Conservation (phyloP, 2,329 filamentous ascomycete genomes). For the Fusarium duplospermum region DNA sequence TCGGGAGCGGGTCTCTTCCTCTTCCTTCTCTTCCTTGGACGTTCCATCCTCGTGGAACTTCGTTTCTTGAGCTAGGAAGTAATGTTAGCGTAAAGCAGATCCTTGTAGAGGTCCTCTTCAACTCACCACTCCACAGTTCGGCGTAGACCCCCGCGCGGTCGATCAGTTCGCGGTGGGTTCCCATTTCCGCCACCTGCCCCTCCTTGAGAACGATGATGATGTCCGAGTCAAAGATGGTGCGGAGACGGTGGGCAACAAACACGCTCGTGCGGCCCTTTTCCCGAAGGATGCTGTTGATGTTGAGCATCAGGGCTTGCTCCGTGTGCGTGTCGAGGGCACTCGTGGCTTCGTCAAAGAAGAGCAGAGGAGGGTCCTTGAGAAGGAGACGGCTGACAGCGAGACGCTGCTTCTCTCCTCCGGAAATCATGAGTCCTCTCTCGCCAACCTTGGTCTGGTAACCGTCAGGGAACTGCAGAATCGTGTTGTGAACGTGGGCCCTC, state of each 20-base stretch:
- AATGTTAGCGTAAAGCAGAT: conserved; percentile 17
- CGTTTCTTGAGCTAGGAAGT: conserved; percentile 68
- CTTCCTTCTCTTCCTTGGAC: conserved; percentile 52
- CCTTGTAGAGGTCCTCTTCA: not conserved
- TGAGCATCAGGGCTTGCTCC: conserved; percentile 87
- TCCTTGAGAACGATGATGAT: conserved; percentile 90
- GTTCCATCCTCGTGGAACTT: conserved; percentile 63
- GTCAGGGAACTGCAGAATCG: conserved; percentile 82
- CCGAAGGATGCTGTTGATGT: conserved; percentile 91
- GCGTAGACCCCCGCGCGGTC: conserved; percentile 84
- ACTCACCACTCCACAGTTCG: conserved; percentile 88
- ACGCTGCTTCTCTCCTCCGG: conserved; percentile 92
- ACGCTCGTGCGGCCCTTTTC: conserved; percentile 92
- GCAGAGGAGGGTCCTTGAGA: conserved; percentile 86
- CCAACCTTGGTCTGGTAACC: conserved; percentile 93
- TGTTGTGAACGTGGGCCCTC: conserved; percentile 86
- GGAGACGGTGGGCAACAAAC: conserved; percentile 91
- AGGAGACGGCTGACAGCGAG: conserved; percentile 85
- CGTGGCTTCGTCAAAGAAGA: conserved; percentile 97
- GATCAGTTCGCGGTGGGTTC: conserved; percentile 87
- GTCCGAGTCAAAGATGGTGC: conserved; percentile 94
- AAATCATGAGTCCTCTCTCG: conserved; percentile 96
- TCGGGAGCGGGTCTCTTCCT: conserved; percentile 32
- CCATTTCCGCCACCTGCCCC: conserved; percentile 87
- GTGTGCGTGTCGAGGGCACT: conserved; percentile 94